Evolutionary conservation across 352 stramenopile species (phyloP).

Genomic region (Phytophthora foliorum): DNA sequence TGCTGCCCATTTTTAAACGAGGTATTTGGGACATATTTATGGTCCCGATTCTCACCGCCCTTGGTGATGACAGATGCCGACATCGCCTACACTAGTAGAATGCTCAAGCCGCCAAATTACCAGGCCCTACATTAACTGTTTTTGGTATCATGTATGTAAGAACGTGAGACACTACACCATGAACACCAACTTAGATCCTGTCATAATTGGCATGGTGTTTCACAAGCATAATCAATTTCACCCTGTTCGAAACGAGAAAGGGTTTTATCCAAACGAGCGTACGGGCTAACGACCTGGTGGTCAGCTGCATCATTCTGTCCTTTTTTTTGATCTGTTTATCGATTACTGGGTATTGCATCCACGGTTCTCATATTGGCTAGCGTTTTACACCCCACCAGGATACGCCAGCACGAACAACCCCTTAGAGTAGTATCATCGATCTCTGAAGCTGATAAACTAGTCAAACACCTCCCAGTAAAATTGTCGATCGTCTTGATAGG

Average conservation of each 20-base stretch:
- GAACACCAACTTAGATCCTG: not conserved
- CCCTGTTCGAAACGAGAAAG: not conserved
- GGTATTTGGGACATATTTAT: not conserved
- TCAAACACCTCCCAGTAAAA: too few species aligned
- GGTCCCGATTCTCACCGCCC: not conserved
- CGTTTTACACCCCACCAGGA: not conserved
- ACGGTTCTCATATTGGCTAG: constrained; percentile 2
- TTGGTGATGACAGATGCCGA: constrained; percentile 11
- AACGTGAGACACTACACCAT: not conserved
- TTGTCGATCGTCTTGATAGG: too few species aligned
- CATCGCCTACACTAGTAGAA: constrained; percentile 8
- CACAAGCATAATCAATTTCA: not conserved
- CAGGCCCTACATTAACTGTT: not conserved
- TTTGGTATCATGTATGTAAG: constrained; percentile 9
- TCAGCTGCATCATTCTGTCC: not conserved
- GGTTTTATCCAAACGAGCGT: not conserved
- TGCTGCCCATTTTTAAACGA: constrained; percentile 7
- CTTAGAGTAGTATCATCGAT: constrained; percentile 3
- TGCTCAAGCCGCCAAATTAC: not conserved
- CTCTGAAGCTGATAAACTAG: constrained; percentile 6
- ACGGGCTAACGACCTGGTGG: not conserved
- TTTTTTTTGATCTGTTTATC: not conserved
- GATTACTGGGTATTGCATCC: not conserved
- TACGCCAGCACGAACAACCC: constrained; percentile 5
- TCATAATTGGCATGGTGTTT: not conserved